Base-by-base conservation (phyloP, 2,329 filamentous ascomycete species). In the Penicillium sp. region DNA sequence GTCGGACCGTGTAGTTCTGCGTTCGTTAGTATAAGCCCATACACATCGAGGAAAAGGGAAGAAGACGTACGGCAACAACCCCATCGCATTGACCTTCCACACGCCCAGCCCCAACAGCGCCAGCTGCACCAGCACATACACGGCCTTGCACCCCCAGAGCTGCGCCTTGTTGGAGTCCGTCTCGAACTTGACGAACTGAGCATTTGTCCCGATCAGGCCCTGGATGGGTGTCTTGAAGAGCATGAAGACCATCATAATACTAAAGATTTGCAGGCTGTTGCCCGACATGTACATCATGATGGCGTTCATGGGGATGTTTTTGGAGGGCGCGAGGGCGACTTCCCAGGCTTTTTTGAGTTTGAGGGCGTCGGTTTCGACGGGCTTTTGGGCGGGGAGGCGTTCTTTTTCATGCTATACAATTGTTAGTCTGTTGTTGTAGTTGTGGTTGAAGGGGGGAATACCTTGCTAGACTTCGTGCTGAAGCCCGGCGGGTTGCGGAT, bases 231-330 rank as follows among this genome's bases (percentile, higher is more conserved):
- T 95, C 81, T 97, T 97, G 82, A 99, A 99, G 47, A 96, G 87
- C 89, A 97, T 97, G 68, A 93, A 92, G 18, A 97, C 93, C 92
- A 97, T 99, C 91, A 97, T 97, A 76, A 99, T 97, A 75, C 89
- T 95, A 80, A 99, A 99, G 64, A 99, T 97, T 73, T 99, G 94
- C 47, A 99, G 84, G 60, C 90, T 91, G 78, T 97, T 99, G 68
- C 94, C 94, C 30, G 93, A 95, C 94, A 99, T 99, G 82, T 99
- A 99, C 91, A 97, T 97, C 87, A 97, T 97, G 72, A 99, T 93
- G 61, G 88, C 92, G 57, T 95, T 97, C 94, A 99, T 99, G 58
- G 94, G 94, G 47, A 99, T 81, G 71, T 88, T 87, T 79, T 99
- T 99, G 61, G 94, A 88, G 0, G 94, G 94, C 2, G 88, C 93